Conservation (phyloP, 1,284 basidiomycete species). For the Lentinula novae-zelandiae region DNA sequence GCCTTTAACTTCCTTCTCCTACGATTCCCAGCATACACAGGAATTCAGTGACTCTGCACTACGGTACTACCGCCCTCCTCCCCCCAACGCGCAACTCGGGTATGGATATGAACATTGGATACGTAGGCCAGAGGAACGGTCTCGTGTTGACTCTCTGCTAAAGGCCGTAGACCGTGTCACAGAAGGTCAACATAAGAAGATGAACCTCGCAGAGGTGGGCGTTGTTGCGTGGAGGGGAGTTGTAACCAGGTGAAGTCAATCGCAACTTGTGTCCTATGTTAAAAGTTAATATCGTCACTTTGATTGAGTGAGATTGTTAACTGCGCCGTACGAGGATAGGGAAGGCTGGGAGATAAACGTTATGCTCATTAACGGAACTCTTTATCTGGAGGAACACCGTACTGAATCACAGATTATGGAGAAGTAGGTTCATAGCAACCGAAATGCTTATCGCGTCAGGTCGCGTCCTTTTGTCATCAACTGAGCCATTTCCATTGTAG, state of each 20-base stretch:
- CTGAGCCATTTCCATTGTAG: constrained; percentile 31
- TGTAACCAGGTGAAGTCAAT: constrained; percentile 72
- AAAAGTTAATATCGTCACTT: constrained; percentile 15
- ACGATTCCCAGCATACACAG: constrained; percentile 47
- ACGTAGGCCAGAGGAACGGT: constrained; percentile 59
- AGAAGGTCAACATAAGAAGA: constrained; percentile 27
- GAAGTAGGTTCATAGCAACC: constrained; percentile 45
- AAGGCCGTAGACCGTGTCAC: constrained; percentile 42
- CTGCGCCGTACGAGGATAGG: constrained; percentile 75
- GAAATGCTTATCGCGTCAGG: background rate
- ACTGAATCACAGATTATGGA: constrained; percentile 51
- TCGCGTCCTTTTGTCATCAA: background rate
- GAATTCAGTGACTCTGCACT: constrained; percentile 65
- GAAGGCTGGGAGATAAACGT: constrained; percentile 86
- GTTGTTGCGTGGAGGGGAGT: constrained; percentile 88
- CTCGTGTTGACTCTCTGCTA: constrained; percentile 63
- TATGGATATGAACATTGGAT: constrained; percentile 72
- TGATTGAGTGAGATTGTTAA: constrained; percentile 55
- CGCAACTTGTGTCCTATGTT: background rate
- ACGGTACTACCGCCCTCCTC: constrained; percentile 66
- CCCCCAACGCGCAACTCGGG: constrained; percentile 52
- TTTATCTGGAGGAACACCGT: constrained; percentile 85
- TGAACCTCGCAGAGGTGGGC: constrained; percentile 39
- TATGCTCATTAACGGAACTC: constrained; percentile 70
- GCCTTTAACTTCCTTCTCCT: constrained; percentile 66